phyloP scores from a whole-genome alignment of 441 rosid genomes.

The Bocquillonia castaneifolia region DNA sequence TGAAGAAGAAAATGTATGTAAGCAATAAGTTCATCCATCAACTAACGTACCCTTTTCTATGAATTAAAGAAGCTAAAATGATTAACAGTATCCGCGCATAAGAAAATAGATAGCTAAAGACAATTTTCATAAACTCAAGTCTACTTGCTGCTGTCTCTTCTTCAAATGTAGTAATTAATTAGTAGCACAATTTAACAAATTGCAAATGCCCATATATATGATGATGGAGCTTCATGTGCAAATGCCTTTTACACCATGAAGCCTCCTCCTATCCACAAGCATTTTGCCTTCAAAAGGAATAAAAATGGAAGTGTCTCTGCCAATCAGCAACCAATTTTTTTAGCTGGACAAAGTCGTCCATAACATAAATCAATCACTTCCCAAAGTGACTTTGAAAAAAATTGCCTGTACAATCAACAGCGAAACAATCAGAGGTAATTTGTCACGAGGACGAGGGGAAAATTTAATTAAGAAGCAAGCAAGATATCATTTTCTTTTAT shows the following conservation, averaged over 20 bases:
- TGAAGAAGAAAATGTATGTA: background rate
- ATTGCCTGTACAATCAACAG: slow-evolving; percentile 36
- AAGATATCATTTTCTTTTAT: slow-evolving; percentile 18
- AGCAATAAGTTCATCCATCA: slow-evolving; percentile 18
- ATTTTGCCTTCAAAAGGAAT: background rate
- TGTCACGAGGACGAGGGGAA: slow-evolving; percentile 13
- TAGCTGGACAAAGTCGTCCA: slow-evolving; percentile 33
- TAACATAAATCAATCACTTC: slow-evolving; percentile 34
- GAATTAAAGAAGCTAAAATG: slow-evolving; percentile 30
- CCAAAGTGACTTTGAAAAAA: slow-evolving; percentile 33
- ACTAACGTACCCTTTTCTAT: slow-evolving; percentile 27
- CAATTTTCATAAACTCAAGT: slow-evolving; percentile 19
- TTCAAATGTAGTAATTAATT: slow-evolving; percentile 21
- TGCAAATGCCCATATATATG: slow-evolving; percentile 12
- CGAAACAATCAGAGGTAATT: slow-evolving; percentile 34
- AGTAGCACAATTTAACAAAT: slow-evolving; percentile 17
- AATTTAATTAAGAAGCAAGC: slow-evolving; percentile 30
- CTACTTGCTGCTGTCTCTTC: background rate
- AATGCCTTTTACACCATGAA: slow-evolving; percentile 10
- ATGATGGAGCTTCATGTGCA: slow-evolving; percentile 13
- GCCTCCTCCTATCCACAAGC: background rate
- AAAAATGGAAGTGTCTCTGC: slow-evolving; percentile 17
- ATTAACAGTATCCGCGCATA: slow-evolving; percentile 21
- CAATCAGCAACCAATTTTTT: slow-evolving; percentile 36
- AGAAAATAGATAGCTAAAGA: slow-evolving; percentile 6